Evolutionary conservation across 345 rosid genomes (phyloP).

Genomic region (Ailanthus altissimus): DNA sequence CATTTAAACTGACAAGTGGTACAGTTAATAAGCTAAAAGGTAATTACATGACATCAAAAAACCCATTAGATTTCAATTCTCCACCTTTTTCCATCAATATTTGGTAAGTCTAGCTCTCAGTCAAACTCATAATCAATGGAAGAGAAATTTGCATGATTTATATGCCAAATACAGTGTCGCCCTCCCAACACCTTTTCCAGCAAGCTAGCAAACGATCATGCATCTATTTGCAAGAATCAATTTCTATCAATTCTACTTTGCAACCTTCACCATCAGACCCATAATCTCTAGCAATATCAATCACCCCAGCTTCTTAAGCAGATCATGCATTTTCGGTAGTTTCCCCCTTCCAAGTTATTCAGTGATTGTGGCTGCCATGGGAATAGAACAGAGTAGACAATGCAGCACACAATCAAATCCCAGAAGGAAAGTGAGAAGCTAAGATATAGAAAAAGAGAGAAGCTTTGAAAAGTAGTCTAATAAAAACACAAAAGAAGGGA

Average conservation of each 20-base stretch:
- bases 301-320: background rate
- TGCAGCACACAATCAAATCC: background rate
- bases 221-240: background rate
- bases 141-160: background rate
- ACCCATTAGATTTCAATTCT: background rate
- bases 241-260: background rate
- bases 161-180: background rate
- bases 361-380: background rate
- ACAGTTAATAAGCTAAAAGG: background rate
- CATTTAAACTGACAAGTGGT: background rate
- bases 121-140: background rate
- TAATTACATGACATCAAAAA: background rate
- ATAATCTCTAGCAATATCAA: background rate
- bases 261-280: background rate
- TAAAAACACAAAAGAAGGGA: constrained; percentile 30
- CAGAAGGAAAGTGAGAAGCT: background rate
- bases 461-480: constrained; percentile 32
- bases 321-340: background rate
- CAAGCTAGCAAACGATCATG: background rate
- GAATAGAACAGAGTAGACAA: background rate
- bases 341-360: too few relatives aligned
- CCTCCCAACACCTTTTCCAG: background rate
- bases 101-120: too few relatives aligned
- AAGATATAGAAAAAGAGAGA: constrained; percentile 22
- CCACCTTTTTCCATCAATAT: constrained; percentile 78